A percentile compares a stretch with the other conserved stretches of the same genome.
These are phyloP conservation scores for Eucalyptus sp. DNA, from an alignment of 345 rosid species.

Conservation along the genomic window DNA sequence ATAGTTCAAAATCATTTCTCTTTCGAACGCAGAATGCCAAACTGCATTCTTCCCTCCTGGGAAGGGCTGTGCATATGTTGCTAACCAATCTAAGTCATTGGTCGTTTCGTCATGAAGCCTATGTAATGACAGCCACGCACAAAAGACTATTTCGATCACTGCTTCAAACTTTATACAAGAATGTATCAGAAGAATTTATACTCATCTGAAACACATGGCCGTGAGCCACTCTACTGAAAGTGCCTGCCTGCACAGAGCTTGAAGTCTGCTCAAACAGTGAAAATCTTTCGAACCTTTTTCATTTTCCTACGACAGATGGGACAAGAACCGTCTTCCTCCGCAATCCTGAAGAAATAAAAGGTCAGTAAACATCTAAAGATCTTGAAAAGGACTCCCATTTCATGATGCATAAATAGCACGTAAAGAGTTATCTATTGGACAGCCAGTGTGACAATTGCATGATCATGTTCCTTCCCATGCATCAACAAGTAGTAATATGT, in stretches of 20 bases:
- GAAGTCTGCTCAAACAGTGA: constrained; percentile 22
- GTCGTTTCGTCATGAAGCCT: background rate
- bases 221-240: background rate
- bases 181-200: background rate
- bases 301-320: constrained; percentile 39
- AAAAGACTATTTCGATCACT: background rate
- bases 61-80: background rate
- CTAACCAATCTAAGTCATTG: background rate
- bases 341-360: constrained; percentile 23
- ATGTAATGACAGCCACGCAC: background rate
- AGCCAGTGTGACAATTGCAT: background rate
- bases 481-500: background rate
- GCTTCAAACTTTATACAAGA: background rate
- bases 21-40: background rate
- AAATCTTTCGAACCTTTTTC: constrained; percentile 54
- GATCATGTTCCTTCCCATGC: background rate
- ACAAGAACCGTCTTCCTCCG: constrained; percentile 40
- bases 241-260: background rate
- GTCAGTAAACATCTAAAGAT: background rate
- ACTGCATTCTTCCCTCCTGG: background rate
- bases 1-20: background rate
- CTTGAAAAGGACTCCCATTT: background rate
- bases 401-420: background rate
- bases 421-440: background rate
- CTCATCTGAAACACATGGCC: background rate